Evolutionary conservation across 2,329 filamentous ascomycete species (phyloP).

Genomic region (Alternaria burnsii): DNA sequence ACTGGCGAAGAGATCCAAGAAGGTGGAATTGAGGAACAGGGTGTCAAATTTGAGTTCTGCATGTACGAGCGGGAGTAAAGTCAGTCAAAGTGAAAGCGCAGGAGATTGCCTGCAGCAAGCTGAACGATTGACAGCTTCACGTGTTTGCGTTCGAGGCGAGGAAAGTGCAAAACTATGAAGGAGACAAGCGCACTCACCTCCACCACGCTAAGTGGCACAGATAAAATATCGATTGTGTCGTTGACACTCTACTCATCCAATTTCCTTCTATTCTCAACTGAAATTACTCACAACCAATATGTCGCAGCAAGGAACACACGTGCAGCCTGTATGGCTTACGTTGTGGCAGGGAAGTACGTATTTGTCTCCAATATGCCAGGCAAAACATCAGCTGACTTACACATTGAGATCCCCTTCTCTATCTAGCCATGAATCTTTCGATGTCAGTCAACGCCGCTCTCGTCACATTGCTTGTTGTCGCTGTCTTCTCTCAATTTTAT

Average conservation of each 20-base stretch:
- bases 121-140: neutral
- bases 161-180: neutral
- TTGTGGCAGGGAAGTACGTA: conserved; percentile 10
- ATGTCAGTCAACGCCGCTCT: conserved; percentile 6
- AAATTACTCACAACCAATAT: neutral
- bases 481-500: neutral
- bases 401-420: conserved; percentile 6
- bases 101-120: neutral
- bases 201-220: neutral
- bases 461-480: conserved; percentile 4
- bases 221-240: neutral
- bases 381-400: neutral
- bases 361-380: neutral
- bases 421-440: neutral
- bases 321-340: conserved; percentile 7
- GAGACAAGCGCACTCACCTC: neutral
- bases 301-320: neutral
- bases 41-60: conserved; percentile 73
- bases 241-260: neutral
- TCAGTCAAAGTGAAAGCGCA: neutral
- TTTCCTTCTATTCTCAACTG: neutral
- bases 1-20: conserved; percentile 70
- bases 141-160: neutral
- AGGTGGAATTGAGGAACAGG: conserved; percentile 69
- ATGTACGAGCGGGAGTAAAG: conserved; percentile 65